Evolutionary conservation across 192 early-diverging fungal species (phyloP).

Genomic region (Coemansia sp.): DNA sequence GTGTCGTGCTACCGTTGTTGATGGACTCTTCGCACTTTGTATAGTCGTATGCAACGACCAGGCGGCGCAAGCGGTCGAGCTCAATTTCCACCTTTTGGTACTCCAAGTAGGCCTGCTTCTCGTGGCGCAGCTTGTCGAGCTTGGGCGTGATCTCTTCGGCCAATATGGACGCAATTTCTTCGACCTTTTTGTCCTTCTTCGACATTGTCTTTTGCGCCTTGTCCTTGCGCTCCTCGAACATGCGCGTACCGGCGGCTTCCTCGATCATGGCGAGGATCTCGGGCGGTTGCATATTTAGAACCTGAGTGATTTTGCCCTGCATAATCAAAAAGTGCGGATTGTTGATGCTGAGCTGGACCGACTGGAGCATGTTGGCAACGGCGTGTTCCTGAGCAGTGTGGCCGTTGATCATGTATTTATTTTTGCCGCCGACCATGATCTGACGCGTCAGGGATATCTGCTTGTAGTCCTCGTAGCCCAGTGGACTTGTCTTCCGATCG

Average conservation of each 20-base stretch:
- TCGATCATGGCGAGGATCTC: slow-evolving; percentile 99
- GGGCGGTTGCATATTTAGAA: slow-evolving; percentile 98
- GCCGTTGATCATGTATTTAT: slow-evolving; percentile 98
- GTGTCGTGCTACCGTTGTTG: slow-evolving; percentile 44
- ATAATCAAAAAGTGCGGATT: slow-evolving; percentile 99
- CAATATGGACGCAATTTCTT: slow-evolving; percentile 85
- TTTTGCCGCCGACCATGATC: slow-evolving; percentile 88
- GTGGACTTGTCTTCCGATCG: slow-evolving; percentile 80
- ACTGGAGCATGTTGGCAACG: slow-evolving; percentile 93
- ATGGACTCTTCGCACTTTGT: slow-evolving; percentile 67
- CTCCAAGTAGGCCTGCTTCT: slow-evolving; percentile 89
- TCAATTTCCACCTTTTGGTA: slow-evolving; percentile 93
- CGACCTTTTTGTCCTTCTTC: slow-evolving; percentile 96
- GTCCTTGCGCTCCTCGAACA: slow-evolving; percentile 98
- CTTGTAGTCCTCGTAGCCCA: slow-evolving; percentile 83
- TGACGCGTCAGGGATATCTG: slow-evolving; percentile 96
- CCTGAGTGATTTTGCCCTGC: slow-evolving; percentile 99
- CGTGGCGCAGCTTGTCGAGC: slow-evolving; percentile 83
- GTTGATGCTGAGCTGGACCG: slow-evolving; percentile 98
- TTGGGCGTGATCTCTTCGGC: slow-evolving; percentile 91
- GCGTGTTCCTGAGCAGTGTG: slow-evolving; percentile 86
- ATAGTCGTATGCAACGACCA: slow-evolving; percentile 88
- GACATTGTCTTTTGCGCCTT: slow-evolving; percentile 92
- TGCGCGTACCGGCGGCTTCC: slow-evolving; percentile 97
- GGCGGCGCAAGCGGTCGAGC: slow-evolving; percentile 78